phyloP scores from a whole-genome alignment of 345 rosid species.

The Isatis tinctoria region DNA sequence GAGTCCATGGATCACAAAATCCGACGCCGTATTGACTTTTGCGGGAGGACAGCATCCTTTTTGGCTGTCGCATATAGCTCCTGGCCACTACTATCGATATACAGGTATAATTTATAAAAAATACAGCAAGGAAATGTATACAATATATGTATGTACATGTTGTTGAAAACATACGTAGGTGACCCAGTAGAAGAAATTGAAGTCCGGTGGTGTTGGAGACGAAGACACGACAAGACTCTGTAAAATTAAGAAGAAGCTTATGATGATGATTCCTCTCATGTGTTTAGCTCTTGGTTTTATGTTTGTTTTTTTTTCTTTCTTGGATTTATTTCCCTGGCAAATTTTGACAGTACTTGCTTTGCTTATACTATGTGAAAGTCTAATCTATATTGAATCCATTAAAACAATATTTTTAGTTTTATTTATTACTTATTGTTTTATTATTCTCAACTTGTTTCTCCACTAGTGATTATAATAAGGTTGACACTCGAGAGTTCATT shows the following conservation, averaged over 20 bases:
- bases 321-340: not conserved
- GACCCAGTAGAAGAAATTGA: conserved; percentile 36
- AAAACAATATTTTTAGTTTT: too few relatives aligned
- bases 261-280: conserved; percentile 22
- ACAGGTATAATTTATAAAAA: not conserved
- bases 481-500: not conserved
- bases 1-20: conserved; percentile 86
- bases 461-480: not conserved
- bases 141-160: not conserved
- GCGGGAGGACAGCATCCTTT: conserved; percentile 77
- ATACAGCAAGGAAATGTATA: not conserved
- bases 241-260: conserved; percentile 6
- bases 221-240: conserved; percentile 14
- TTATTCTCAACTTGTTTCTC: conserved; percentile 1
- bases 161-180: conserved; percentile 20
- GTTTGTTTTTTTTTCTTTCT: not conserved
- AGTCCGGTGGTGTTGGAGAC: conserved; percentile 13
- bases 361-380: not conserved
- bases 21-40: conserved; percentile 52
- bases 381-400: not conserved
- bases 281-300: not conserved
- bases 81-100: conserved; percentile 63
- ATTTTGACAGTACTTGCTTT: not conserved
- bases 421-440: not conserved
- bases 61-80: conserved; percentile 60